Evolutionary conservation across 805 yeast species (phyloP).

Genomic region (Naumovozyma dairenensis): DNA sequence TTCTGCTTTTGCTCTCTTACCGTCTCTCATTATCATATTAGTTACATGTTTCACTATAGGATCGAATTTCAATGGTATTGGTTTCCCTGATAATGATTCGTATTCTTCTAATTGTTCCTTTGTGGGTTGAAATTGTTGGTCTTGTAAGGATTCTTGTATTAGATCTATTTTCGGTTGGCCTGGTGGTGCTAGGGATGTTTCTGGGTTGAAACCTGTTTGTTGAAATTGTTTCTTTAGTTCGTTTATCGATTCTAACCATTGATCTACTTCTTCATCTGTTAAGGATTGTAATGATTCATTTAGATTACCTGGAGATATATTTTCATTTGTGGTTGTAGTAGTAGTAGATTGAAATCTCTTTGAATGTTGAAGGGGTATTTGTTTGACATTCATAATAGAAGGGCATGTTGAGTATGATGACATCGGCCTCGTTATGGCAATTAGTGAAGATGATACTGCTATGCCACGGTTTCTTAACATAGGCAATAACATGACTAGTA

Average conservation of each 20-base stretch:
- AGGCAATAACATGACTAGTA: too few relatives aligned
- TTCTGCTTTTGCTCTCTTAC: slow-evolving; percentile 75
- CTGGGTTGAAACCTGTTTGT: slow-evolving; percentile 32
- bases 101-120: slow-evolving; percentile 54
- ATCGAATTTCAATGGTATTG: slow-evolving; percentile 55
- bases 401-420: too few relatives aligned
- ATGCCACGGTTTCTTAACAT: too few relatives aligned
- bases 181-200: slow-evolving; percentile 33
- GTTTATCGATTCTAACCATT: slow-evolving; percentile 34
- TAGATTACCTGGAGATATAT: too few relatives aligned
- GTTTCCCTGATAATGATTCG: slow-evolving; percentile 37
- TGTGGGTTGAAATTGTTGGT: slow-evolving; percentile 42
- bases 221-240: slow-evolving; percentile 31
- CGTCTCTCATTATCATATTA: slow-evolving; percentile 86
- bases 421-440: too few relatives aligned
- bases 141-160: slow-evolving; percentile 18
- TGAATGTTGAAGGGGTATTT: too few relatives aligned
- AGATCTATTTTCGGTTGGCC: slow-evolving; percentile 30
- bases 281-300: slow-evolving; percentile 1
- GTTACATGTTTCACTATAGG: slow-evolving; percentile 70
- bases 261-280: slow-evolving; percentile 32
- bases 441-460: too few relatives aligned
- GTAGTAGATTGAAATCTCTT: too few relatives aligned
- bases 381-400: too few relatives aligned
- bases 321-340: not conserved